Base-by-base conservation (phyloP, 1,284 basidiomycete genomes). In the Trichosporon sp. region DNA sequence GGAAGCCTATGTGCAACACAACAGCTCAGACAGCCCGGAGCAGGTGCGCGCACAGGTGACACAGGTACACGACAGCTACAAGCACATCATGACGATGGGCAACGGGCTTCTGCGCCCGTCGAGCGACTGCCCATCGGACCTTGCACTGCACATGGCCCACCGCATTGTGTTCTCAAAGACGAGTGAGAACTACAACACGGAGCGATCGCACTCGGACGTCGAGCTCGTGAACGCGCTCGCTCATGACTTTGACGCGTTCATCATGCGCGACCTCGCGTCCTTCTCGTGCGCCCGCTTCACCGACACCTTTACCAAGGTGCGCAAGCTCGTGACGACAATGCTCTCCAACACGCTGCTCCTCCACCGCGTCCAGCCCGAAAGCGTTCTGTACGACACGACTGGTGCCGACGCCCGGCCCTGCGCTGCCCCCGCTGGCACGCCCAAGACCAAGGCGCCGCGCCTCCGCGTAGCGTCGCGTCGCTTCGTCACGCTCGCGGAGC, bases 11-110 rank as follows among this genome's bases (percentile, higher is more conserved):
- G 21, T 62, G 37, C 14, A 36, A 49, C 60, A 63, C 54, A 61
- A 94, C 77, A 90, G 91, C 6, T 89, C 89, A 19, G 89, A 90
- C 8, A 86, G 88, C 67, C 86, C 89, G 70, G 84, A 78, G 23
- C 76, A 77, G 4, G 85, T 87, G 46, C 75, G 74, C 23, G 68
- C 77, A 8, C 87, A 82, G 70, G 84, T 88, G 65, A 77, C 80
- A 23, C 79, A 83, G 52, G 62, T 65, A 4, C 67, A 64, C 56
- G 67, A 68, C 54, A 65, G 40, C 44, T 68, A 68, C 67, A 68
- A 68, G 64, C 67, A 63, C 44, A 62, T 68, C 62, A 68, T 68
- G 67, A 65, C 67, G 2, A 57, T 62, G 11, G 67, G 67, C 27
- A 63, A 57, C 21, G 62, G 64, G 6, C 62, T 65, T 7, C 32